Percentiles rank a stretch among this genome's conserved stretches.
Evolutionary conservation across 345 rosid genomes (phyloP).

Genomic region (Syzygium aromaticum): DNA sequence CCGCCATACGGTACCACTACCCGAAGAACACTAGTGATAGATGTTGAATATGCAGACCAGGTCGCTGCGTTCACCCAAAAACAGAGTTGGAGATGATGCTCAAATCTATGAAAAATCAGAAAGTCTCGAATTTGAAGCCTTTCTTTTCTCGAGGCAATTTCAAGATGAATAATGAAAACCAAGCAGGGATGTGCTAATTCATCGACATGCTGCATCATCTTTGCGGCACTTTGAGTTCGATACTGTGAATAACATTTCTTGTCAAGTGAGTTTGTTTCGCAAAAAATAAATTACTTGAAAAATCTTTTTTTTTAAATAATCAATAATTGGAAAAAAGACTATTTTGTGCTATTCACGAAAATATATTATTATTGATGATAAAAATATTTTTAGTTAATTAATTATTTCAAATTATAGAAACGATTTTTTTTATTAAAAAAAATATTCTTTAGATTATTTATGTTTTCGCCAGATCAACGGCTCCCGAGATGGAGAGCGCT

Average conservation of each 20-base stretch:
- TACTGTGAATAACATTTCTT: accelerated
- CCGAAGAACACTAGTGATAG: not conserved
- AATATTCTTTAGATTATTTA: not conserved
- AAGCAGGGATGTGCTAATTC: not conserved
- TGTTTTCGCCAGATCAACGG: not conserved
- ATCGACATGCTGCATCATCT: accelerated
- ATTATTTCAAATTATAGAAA: not conserved
- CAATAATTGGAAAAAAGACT: too few species aligned
- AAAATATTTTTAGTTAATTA: not conserved
- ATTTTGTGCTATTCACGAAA: too few species aligned
- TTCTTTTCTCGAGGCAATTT: too few species aligned
- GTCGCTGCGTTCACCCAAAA: not conserved
- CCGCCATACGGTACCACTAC: not conserved
- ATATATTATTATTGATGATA: not conserved
- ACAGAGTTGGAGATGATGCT: not conserved
- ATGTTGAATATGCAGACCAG: not conserved
- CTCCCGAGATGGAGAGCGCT: not conserved
- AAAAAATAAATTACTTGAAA: too few species aligned
- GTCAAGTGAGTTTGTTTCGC: too few species aligned
- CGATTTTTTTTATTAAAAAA: not conserved
- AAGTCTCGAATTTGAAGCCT: not conserved
- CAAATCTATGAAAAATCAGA: not conserved
- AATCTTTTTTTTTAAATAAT: too few species aligned
- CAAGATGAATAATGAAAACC: not conserved
- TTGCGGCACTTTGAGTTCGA: accelerated